Conservation (phyloP, 345 rosid species). For the Pistacia vera region DNA sequence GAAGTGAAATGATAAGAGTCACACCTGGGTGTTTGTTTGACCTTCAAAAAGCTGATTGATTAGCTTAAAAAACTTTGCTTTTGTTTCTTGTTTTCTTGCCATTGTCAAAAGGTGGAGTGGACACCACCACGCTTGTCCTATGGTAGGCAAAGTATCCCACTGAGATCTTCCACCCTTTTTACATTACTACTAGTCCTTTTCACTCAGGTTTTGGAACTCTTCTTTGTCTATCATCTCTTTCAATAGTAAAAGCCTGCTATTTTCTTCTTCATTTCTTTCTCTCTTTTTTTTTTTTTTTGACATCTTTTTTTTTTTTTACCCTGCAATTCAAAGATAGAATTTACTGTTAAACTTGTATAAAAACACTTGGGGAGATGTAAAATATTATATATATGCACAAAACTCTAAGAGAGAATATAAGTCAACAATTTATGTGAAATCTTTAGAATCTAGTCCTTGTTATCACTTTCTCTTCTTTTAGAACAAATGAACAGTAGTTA, state of each 20-base stretch:
- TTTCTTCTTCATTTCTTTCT: constrained; percentile 22
- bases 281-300: background rate
- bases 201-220: constrained; percentile 14
- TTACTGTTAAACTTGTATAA: background rate
- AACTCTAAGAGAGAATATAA: background rate
- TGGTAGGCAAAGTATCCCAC: constrained; percentile 72
- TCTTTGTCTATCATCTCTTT: constrained; percentile 22
- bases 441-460: background rate
- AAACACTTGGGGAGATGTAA: background rate
- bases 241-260: constrained; percentile 42
- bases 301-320: constrained; percentile 17
- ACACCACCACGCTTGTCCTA: constrained; percentile 52
- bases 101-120: constrained; percentile 42
- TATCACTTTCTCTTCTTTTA: constrained; percentile 20
- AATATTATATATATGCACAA: background rate
- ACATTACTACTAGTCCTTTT: constrained; percentile 33
- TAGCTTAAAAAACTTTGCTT: constrained; percentile 12
- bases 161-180: constrained; percentile 40
- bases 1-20: constrained; percentile 24
- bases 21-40: constrained; percentile 40
- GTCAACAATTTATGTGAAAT: background rate
- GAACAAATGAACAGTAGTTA: background rate
- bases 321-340: constrained; percentile 32
- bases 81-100: constrained; percentile 27
- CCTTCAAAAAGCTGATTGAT: constrained; percentile 22